Evolutionary conservation across 192 early-diverging fungal species (phyloP), one percentile per base, ranked within the genome.

Genomic region (Linnemannia schmuckeri): DNA sequence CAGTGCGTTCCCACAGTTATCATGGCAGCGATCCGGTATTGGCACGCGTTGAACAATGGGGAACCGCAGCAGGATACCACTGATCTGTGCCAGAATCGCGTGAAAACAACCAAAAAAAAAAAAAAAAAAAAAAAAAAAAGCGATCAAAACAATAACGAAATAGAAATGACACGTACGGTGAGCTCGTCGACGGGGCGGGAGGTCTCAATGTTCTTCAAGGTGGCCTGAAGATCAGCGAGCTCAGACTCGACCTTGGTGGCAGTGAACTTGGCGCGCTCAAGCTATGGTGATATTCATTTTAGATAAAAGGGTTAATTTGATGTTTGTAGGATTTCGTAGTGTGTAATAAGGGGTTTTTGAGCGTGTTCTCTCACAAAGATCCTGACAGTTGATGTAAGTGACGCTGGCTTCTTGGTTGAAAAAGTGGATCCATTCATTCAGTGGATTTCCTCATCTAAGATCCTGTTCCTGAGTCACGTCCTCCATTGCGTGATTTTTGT

Each of bases 181-280:
- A 98, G 93, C 89, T 98, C 93, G 68, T 98, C 96, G 77, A 99
- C 91, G 66, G 98, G 98, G 78, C 98, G 94, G 42, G 98, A 95
- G 75, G 91, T 91, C 83, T 99, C 96, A 77, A 99, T 99, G 93
- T 99, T 97, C 87, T 89, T 94, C 74, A 99, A 92, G 69, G 98
- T 97, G 76, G 93, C 95, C 77, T 95, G 93, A 69, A 99, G 94
- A 79, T 99, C 97, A 46, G 89, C 88, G 68, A 99, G 91, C 91
- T 98, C 97, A 13, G 90, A 91, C 81, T 96, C 94, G 74, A 98
- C 94, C 92, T 96, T 95, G 78, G 93, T 84, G 74, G 94, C 95
- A 40, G 97, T 98, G 47, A 91, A 92, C 90, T 98, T 88, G 68
- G 98, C 98, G 54, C 91, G 92, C 47, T 91, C 90, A 83, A 97